A percentile compares a stretch with the other conserved stretches of the same genome.
Evolutionary conservation across 1,139 yeast species (phyloP).

Genomic region (Protomyces inouyei): DNA sequence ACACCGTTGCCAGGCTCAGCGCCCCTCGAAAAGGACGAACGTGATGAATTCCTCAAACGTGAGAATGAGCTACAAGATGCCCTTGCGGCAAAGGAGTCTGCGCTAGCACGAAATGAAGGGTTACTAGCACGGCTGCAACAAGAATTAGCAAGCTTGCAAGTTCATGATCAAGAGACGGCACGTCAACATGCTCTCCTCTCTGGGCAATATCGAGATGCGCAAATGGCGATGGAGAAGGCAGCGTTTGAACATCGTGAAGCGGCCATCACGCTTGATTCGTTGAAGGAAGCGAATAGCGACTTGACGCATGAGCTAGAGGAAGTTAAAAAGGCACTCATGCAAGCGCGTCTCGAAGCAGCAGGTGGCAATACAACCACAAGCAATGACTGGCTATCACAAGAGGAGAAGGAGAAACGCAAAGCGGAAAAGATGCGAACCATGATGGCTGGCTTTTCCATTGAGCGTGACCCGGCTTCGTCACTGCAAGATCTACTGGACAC

Average conservation of each 20-base stretch:
- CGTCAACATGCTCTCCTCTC: constrained; percentile 29
- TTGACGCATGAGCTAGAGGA: constrained; percentile 35
- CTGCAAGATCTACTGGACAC: constrained; percentile 18
- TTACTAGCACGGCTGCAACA: constrained; percentile 28
- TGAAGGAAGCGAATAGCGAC: constrained; percentile 37
- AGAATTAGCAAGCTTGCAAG: constrained; percentile 28
- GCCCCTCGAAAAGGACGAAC: constrained; percentile 30
- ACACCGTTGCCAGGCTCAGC: constrained; percentile 26
- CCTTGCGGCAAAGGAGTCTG: constrained; percentile 38
- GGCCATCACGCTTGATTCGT: constrained; percentile 35
- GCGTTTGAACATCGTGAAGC: constrained; percentile 38
- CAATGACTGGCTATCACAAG: not conserved
- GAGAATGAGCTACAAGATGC: constrained; percentile 42
- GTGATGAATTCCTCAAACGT: constrained; percentile 37
- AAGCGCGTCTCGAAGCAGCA: constrained; percentile 28
- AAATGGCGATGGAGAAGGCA: constrained; percentile 36
- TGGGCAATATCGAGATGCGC: constrained; percentile 32
- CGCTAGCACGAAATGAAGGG: constrained; percentile 35
- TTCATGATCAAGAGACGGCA: constrained; percentile 36
- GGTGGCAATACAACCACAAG: constrained; percentile 22
- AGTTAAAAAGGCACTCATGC: constrained; percentile 30
- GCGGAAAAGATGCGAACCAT: constrained; percentile 33
- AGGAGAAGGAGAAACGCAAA: constrained; percentile 34
- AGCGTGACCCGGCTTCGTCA: not conserved
- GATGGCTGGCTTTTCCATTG: constrained; percentile 20